Evolutionary conservation across 1,139 yeast genomes (phyloP).

Genomic region (Ashbya aceris): DNA sequence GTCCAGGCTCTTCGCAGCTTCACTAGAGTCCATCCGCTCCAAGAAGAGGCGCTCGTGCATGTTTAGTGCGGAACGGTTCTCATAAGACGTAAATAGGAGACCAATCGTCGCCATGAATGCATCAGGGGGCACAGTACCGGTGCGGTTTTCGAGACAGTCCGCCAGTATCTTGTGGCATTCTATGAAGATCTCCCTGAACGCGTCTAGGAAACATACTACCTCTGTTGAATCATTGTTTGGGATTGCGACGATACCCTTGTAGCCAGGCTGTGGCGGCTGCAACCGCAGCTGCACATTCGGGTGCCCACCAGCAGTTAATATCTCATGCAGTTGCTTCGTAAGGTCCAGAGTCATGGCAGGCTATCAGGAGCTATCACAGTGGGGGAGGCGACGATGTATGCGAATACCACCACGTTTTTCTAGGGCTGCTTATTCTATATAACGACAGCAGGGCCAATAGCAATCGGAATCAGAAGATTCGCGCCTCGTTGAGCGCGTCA

Average conservation of each 20-base stretch:
- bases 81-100: conserved; percentile 34
- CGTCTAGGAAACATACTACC: conserved; percentile 26
- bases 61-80: conserved; percentile 31
- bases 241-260: conserved; percentile 12
- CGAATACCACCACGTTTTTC: no score
- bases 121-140: conserved; percentile 1
- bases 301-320: background rate
- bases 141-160: background rate
- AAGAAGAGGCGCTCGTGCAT: conserved; percentile 24
- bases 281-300: conserved; percentile 15
- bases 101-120: conserved; percentile 28
- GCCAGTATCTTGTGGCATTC: conserved; percentile 24
- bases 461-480: no score
- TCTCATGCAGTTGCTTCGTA: background rate
- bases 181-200: conserved; percentile 22
- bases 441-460: no score
- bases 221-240: conserved; percentile 18
- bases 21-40: conserved; percentile 5
- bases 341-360: background rate
- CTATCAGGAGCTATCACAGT: background rate
- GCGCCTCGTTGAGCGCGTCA: no score
- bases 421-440: no score
- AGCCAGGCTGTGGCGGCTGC: conserved; percentile 17
- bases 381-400: background rate
- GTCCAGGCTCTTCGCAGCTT: background rate